Conservation (phyloP, 352 stramenopile species). For the Globisporangium megalacanthum region DNA sequence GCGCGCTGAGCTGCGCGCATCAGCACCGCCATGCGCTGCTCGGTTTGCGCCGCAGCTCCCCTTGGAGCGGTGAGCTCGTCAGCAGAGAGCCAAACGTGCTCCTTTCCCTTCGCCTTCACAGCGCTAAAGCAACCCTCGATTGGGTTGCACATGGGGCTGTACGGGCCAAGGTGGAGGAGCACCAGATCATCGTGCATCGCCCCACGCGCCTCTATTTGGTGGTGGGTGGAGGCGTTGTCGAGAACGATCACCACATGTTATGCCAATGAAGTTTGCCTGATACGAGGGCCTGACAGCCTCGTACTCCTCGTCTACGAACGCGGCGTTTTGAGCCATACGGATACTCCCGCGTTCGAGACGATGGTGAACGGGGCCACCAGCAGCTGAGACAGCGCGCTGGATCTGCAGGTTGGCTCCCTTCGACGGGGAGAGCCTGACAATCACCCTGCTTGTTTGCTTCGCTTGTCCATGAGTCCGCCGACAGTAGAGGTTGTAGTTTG, state of each 20-base stretch:
- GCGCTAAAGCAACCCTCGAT: slow-evolving; percentile 19
- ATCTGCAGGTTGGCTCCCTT: slow-evolving; percentile 18
- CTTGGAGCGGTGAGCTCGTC: too few relatives aligned
- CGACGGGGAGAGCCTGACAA: slow-evolving; percentile 4
- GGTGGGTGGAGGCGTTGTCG: slow-evolving; percentile 19
- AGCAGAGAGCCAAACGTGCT: too few relatives aligned
- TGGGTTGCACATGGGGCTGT: slow-evolving; percentile 13
- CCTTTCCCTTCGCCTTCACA: not conserved
- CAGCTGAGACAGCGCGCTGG: slow-evolving; percentile 9
- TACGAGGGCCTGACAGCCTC: slow-evolving; percentile 6
- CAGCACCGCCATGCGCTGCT: too few relatives aligned
- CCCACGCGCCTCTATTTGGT: slow-evolving; percentile 8
- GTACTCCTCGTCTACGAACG: slow-evolving; percentile 16
- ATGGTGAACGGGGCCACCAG: slow-evolving; percentile 6
- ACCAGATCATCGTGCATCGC: slow-evolving; percentile 3
- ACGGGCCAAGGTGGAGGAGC: slow-evolving; percentile 6
- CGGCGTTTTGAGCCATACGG: slow-evolving; percentile 16
- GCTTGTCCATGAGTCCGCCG: slow-evolving; percentile 7
- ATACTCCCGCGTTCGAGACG: slow-evolving; percentile 14
- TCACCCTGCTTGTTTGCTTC: slow-evolving; percentile 8
- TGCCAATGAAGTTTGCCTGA: slow-evolving; percentile 7
- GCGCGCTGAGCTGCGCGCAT: too few relatives aligned
- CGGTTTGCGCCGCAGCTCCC: too few relatives aligned
- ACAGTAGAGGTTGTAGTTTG: slow-evolving; percentile 21
- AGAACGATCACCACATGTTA: slow-evolving; percentile 21